phyloP scores from a whole-genome alignment of 2,329 filamentous ascomycete species.

The Hirsutella thompsonii region DNA sequence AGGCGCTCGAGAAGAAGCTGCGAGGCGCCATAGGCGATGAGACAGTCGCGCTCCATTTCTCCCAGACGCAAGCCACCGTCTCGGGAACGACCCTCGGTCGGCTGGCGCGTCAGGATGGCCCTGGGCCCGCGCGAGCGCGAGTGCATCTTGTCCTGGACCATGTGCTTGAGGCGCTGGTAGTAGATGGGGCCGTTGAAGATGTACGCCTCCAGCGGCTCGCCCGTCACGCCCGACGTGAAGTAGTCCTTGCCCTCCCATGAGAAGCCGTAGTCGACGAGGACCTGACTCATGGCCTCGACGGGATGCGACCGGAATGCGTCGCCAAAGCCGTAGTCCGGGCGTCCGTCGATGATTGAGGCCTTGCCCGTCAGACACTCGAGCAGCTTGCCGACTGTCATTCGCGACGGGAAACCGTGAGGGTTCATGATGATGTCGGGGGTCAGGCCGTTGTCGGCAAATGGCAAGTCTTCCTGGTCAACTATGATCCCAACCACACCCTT shows the following conservation, averaged over 20 bases:
- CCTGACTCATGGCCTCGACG: conserved; percentile 78
- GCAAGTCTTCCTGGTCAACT: conserved; percentile 91
- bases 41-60: conserved; percentile 97
- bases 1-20: conserved; percentile 85
- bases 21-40: conserved; percentile 92
- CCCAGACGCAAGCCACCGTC: conserved; percentile 87
- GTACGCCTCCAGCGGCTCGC: conserved; percentile 86
- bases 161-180: conserved; percentile 99
- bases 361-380: conserved; percentile 91
- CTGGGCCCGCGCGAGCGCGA: conserved; percentile 80
- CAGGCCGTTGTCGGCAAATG: conserved; percentile 81
- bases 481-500: conserved; percentile 98
- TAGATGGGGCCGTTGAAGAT: conserved; percentile 99
- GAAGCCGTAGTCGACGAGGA: conserved; percentile 80
- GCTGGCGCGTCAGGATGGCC: conserved; percentile 86
- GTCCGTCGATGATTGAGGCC: conserved; percentile 74
- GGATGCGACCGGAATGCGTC: conserved; percentile 74
- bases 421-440: conserved; percentile 99
- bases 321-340: conserved; percentile 71
- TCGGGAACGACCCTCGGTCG: conserved; percentile 86
- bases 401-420: conserved; percentile 97
- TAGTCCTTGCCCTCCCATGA: conserved; percentile 96
- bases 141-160: conserved; percentile 99
- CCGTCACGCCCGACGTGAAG: conserved; percentile 88
- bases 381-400: conserved; percentile 98